Base-by-base conservation (phyloP, 768 basidiomycete genomes). In the Saitozyma podzolica region DNA sequence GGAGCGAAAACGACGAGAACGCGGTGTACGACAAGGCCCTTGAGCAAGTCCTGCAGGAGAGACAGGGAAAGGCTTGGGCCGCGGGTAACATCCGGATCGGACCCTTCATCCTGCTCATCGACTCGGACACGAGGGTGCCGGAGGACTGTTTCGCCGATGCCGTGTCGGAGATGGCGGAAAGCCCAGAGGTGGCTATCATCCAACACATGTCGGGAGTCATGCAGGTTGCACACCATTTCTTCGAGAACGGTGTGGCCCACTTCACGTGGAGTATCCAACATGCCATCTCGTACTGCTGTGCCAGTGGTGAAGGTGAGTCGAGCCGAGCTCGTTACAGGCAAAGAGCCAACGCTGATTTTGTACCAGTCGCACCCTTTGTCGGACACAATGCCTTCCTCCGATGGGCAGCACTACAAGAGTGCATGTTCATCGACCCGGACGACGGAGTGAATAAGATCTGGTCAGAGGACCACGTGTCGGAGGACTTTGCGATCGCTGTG, bases 131-230 rank as follows among this genome's bases (percentile, higher is more conserved):
- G 16, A 81, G 89, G 62, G 87, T 89, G 17, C 90, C 91, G 6
- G 89, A 88, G 63, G 92, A 94, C 75, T 94, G 91, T 76, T 87
- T 95, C 77, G 84, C 90, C 59, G 91, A 93, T 80, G 92, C 92
- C 0, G 91, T 90, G 6, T 63, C 58, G 57, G 91, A 95, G 75
- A 83, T 95, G 64, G 82, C 86, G 8, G 88, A 90, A 78, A 88
- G 87, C 67, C 90, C 89, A 0, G 88, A 91, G 48, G 86, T 92
- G 29, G 91, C 87, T 3, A 91, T 95, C 80, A 88, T 95, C 51
- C 92, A 94, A 74, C 92, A 95, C 75, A 89, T 89, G 71, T 91
- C 89, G 6, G 89, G 91, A 69, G 91, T 93, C 68, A 91, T 92
- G 88, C 90, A 93, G 78, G 90, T 92, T 59, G 90, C 88, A 0